These are phyloP conservation scores for Dactylellina haptotyla DNA, from an alignment of 2,329 filamentous ascomycete species.

Conservation along the genomic window DNA sequence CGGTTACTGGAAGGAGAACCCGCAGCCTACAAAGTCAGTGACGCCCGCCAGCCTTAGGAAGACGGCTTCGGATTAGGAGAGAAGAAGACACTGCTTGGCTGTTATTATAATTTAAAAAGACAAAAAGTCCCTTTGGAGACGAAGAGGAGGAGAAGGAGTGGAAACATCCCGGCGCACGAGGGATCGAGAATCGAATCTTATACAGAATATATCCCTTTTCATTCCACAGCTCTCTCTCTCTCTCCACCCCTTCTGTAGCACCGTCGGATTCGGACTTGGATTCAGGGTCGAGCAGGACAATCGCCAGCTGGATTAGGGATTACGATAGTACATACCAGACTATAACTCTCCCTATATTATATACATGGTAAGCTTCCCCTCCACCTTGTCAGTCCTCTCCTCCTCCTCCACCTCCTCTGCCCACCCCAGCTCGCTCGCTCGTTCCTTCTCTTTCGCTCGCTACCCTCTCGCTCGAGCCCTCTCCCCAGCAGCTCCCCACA, in stretches of 20 bases:
- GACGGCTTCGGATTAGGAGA: slow-evolving; percentile 3
- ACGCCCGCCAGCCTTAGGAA: slow-evolving; percentile 48
- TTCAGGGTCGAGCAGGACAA: slow-evolving; percentile 9
- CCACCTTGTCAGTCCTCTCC: no score
- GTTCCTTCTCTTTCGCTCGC: background rate
- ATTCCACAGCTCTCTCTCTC: background rate
- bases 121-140: background rate
- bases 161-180: background rate
- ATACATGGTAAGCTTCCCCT: slow-evolving; percentile 49
- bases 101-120: no score
- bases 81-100: no score
- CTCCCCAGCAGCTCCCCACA: background rate
- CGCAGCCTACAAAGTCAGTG: slow-evolving; percentile 37
- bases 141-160: background rate
- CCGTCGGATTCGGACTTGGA: slow-evolving; percentile 3
- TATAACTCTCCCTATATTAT: slow-evolving; percentile 32
- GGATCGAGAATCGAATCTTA: background rate
- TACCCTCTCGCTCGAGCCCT: slow-evolving; percentile 37
- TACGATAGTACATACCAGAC: slow-evolving; percentile 25
- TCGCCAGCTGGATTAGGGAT: slow-evolving; percentile 39
- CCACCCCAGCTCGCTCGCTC: slow-evolving; percentile 20
- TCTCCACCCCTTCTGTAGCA: background rate
- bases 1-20: slow-evolving; percentile 51
- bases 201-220: background rate
- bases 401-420: background rate